Base-by-base conservation (phyloP, 768 basidiomycete species). In the Inosperma sp. region DNA sequence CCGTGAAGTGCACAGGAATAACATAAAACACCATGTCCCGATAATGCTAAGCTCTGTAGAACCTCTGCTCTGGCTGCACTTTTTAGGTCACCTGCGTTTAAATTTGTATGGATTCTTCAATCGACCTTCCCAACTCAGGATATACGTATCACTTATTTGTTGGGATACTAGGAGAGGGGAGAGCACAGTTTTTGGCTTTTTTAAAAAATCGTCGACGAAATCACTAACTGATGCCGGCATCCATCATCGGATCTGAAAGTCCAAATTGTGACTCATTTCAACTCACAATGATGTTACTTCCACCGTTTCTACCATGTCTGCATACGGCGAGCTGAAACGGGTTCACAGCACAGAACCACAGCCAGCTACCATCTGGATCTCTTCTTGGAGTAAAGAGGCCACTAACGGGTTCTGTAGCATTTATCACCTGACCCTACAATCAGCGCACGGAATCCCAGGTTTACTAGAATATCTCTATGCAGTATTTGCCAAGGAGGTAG, bases 401-500 rank as follows among this genome's bases (percentile, higher is more conserved):
- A 26, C 35, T 22, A 45, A 52, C 41, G 37, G 47, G 16, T 65
- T 62, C 54, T 65, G 83, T 23, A 69, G 74, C n/a, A 69, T 80
- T 12, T 72, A 81, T 64, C 81, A 84, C 57, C 61, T 84, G 40
- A 76, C 72, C 7, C 64, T 75, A 7, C 54, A 66, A 19, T 64
- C 70, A 5, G 75, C 77, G n/a, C 62, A 58, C 34, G 51, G 52
- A 21, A 56, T 72, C 17, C 62, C 72, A 3, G 83, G 80, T 21
- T 68, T 92, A 31, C 61, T 88, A 48, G 74, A 81, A 17, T 78
- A 84, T 59, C 75, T 90, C 14, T 75, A 66, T 52, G 53, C 39
- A 14, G 70, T 81, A 21, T 94, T 95, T 65, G 78, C 80, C n/a
- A 72, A 74, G 46, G 89, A 87, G 58, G 72, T 95, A 10, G 83